Conservation (phyloP, 2,329 filamentous ascomycete species). For the Alternaria gaisen region DNA sequence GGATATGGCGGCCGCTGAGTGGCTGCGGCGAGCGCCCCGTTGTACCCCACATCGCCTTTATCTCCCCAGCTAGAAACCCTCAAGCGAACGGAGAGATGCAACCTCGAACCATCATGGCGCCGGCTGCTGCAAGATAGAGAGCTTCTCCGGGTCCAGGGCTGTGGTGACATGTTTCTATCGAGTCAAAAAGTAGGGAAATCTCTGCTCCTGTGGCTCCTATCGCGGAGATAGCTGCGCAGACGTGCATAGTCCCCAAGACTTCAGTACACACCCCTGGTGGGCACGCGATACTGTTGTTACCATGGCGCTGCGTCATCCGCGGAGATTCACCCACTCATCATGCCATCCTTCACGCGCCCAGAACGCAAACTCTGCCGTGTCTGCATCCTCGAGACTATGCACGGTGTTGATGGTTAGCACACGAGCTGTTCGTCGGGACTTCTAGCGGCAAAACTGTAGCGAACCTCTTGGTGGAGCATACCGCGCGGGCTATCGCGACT, state of each 20-base stretch:
- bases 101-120: constrained; percentile 18
- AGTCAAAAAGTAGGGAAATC: constrained; percentile 31
- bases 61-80: constrained; percentile 20
- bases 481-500: constrained; percentile 24
- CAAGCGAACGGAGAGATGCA: constrained; percentile 27
- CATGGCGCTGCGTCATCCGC: constrained; percentile 25
- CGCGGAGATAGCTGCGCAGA: constrained; percentile 20
- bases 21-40: constrained; percentile 18
- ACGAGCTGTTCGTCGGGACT: constrained; percentile 6
- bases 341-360: constrained; percentile 7
- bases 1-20: constrained; percentile 22
- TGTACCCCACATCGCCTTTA: constrained; percentile 38
- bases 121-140: constrained; percentile 32
- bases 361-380: constrained; percentile 12
- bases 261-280: constrained; percentile 11
- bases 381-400: not conserved
- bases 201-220: constrained; percentile 19
- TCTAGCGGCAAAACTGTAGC: constrained; percentile 12
- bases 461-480: constrained; percentile 10
- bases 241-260: constrained; percentile 10
- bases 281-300: constrained; percentile 24
- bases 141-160: constrained; percentile 17
- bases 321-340: constrained; percentile 16
- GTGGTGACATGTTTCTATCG: constrained; percentile 43
- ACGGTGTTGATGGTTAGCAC: constrained; percentile 8